Conservation (phyloP, 805 yeast genomes). For the Ogataea methanolica region DNA sequence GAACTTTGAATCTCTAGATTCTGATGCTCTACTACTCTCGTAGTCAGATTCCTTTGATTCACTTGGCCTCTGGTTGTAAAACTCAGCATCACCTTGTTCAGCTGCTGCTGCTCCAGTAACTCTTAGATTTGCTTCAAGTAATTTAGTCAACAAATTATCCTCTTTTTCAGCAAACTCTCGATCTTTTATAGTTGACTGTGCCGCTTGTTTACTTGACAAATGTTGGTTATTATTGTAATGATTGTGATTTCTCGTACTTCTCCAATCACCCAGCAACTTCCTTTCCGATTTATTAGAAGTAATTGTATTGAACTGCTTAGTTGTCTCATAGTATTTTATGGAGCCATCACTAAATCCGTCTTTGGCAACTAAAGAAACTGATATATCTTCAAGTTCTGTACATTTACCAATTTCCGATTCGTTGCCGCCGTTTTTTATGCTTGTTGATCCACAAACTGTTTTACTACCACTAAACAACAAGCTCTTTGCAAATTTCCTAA, state of each 20-base stretch:
- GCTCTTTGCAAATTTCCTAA: constrained; percentile 23
- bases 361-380: neutral
- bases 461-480: constrained; percentile 14
- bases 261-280: constrained; percentile 15
- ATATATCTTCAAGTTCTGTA: constrained; percentile 9
- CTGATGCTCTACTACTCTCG: too few relatives aligned
- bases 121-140: constrained; percentile 16
- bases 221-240: constrained; percentile 6
- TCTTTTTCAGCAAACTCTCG: constrained; percentile 12
- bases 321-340: constrained; percentile 15
- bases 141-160: constrained; percentile 12
- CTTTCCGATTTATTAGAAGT: constrained; percentile 13
- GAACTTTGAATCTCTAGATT: too few relatives aligned
- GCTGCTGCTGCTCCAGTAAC: neutral
- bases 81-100: constrained; percentile 1
- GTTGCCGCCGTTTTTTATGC: neutral
- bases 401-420: neutral
- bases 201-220: constrained; percentile 1
- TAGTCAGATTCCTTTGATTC: neutral
- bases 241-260: constrained; percentile 6
- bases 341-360: constrained; percentile 6
- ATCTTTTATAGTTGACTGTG: neutral
- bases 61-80: constrained; percentile 3
- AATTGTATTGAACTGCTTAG: constrained; percentile 12
- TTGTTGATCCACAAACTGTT: neutral